Base-by-base conservation (phyloP, 2,329 filamentous ascomycete genomes). In the Calonectria pseudoturangicola region DNA sequence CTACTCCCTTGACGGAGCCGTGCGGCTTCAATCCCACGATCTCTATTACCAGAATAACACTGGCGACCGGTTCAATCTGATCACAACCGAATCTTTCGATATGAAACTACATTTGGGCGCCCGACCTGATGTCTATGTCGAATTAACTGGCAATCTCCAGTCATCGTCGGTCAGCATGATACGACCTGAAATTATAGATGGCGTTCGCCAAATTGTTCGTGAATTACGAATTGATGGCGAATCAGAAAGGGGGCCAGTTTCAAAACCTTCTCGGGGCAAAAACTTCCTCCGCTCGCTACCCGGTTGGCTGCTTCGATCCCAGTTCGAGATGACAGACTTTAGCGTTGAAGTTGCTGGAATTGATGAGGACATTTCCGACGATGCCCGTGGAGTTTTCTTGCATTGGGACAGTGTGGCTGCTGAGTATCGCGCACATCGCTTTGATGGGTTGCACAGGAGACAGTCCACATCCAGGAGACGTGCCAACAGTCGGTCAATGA, bases 1-100 rank as follows among this genome's bases (percentile, higher is more conserved):
- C 81, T 99, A 99, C 83, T 95, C 94, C 6, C 86, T 99, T 1
- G 92, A 92, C 16, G 95, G 95, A 0, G 93, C 94, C 4, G 92
- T 97, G 81, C 90, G 97, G 56, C 87, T 98, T 71, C 93, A 96
- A 74, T 94, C 95, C 0, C 95, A 98, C 81, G 91, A 95, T 75
- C 89, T 99, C 1, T 99, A 98, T 83, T 99, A 99, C 81, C 97
- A 98, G 81, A 98, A 95, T 0, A 93, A 93, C 27, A 91, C 92
- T 12, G 94, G 95, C 6, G 91, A 92, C 72, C 93, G 95, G 65
- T 96, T 98, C 80, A 95, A 98, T 79, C 88, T 99, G 7, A 89
- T 98, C 3, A 92, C 95, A 43, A 97, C 94, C 0, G 96, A 99
- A 80, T 94, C 93, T 2, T 90, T 98, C 71, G 97, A 99, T 79